These are phyloP conservation scores for Jamesozyma rosinii DNA, from an alignment of 805 yeast species.

Conservation along the genomic window DNA sequence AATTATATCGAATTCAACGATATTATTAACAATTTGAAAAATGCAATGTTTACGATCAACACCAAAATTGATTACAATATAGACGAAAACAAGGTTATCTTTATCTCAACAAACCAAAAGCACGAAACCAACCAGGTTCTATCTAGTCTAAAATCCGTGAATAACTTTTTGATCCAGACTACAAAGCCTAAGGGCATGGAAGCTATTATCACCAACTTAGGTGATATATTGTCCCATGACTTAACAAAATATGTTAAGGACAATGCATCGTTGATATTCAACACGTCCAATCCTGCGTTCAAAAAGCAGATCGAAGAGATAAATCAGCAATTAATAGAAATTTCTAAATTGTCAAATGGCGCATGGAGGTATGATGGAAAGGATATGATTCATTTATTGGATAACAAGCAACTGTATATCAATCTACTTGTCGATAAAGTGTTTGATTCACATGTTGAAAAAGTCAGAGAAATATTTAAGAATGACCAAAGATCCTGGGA, in stretches of 20 bases:
- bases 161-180: constrained; percentile 4
- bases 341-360: constrained; percentile 7
- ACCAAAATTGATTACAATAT: not conserved
- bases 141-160: constrained; percentile 7
- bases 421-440: constrained; percentile 22
- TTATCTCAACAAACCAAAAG: not conserved
- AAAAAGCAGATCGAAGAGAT: constrained; percentile 7
- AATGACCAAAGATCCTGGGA: not conserved
- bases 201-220: constrained; percentile 7
- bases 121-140: constrained; percentile 2
- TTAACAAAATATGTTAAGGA: constrained; percentile 17
- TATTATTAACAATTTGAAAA: constrained; percentile 12
- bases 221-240: constrained; percentile 17
- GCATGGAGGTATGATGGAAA: constrained; percentile 13
- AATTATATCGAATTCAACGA: constrained; percentile 12
- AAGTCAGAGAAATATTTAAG: constrained; percentile 13
- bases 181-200: not conserved
- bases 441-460: constrained; percentile 11
- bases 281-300: constrained; percentile 6
- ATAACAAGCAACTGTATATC: constrained; percentile 16
- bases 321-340: constrained; percentile 7
- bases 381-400: constrained; percentile 14
- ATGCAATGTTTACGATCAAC: constrained; percentile 10
- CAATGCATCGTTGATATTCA: constrained; percentile 15
- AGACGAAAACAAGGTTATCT: not conserved